phyloP scores from a whole-genome alignment of 2,329 filamentous ascomycete genomes.

The Beauveria pseudobassiana region DNA sequence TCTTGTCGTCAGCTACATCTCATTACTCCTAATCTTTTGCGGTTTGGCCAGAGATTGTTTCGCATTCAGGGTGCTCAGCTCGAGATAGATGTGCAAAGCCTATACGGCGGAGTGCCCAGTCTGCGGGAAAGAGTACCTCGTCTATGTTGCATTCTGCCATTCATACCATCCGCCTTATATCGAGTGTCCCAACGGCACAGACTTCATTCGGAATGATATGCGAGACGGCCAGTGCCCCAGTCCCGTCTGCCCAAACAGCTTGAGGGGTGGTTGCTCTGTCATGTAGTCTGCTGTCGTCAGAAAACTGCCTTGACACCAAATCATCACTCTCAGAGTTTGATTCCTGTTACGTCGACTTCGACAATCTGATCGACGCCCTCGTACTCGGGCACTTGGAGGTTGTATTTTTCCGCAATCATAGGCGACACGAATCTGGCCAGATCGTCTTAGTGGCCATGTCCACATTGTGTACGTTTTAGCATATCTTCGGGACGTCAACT shows the following conservation, averaged over 20 bases:
- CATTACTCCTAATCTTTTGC: background rate
- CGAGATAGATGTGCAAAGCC: conserved; percentile 52
- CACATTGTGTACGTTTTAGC: background rate
- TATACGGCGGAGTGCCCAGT: conserved; percentile 49
- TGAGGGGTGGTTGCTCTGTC: conserved; percentile 46
- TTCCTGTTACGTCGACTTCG: conserved; percentile 52
- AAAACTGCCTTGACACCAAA: conserved; percentile 15
- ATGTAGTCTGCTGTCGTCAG: conserved; percentile 33
- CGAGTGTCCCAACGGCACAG: conserved; percentile 38
- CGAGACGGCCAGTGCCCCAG: conserved; percentile 49
- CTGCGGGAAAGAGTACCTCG: conserved; percentile 51
- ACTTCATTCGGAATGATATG: conserved; percentile 36
- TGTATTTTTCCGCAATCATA: conserved; percentile 75
- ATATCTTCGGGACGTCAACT: conserved; percentile 19
- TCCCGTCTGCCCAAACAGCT: conserved; percentile 51
- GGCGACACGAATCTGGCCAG: conserved; percentile 65
- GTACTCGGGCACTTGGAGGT: conserved; percentile 75
- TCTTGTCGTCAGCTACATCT: conserved; percentile 2
- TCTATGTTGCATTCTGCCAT: conserved; percentile 51
- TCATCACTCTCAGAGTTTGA: background rate
- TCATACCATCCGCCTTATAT: conserved; percentile 41
- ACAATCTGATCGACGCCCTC: conserved; percentile 82
- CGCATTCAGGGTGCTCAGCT: background rate
- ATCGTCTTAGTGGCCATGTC: conserved; percentile 9
- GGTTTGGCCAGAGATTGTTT: conserved; percentile 1